These are phyloP conservation scores for Dittrichia graveolens DNA, from an alignment of 129 eudicot species.

Conservation along the genomic window DNA sequence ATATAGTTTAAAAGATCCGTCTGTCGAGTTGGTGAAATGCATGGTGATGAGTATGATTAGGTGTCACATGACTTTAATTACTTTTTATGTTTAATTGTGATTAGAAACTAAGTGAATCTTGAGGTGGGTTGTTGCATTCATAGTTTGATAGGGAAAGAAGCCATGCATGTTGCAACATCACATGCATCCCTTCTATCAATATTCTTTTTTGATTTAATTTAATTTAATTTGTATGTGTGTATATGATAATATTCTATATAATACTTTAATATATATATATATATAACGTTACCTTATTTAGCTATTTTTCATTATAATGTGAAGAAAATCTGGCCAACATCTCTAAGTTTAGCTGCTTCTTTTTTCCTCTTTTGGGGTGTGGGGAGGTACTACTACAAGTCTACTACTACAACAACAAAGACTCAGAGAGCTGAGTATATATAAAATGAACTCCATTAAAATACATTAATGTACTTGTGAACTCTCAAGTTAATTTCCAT, in stretches of 20 bases:
- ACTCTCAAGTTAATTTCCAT: no score
- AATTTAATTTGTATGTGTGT: background rate
- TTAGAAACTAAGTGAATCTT: conserved; percentile 35
- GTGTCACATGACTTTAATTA: conserved; percentile 29
- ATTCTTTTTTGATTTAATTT: background rate
- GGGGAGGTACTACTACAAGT: no score
- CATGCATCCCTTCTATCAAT: conserved; percentile 29
- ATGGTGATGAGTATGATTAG: conserved; percentile 27
- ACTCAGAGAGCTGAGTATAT: no score
- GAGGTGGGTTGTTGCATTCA: conserved; percentile 40
- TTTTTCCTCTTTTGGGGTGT: no score
- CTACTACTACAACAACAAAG: no score
- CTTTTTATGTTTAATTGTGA: conserved; percentile 14
- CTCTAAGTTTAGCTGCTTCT: background rate
- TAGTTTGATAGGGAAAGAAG: conserved; percentile 38
- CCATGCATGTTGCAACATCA: conserved; percentile 32
- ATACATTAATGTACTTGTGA: no score
- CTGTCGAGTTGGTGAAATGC: conserved; percentile 19
- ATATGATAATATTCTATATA: background rate
- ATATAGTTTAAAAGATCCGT: background rate
- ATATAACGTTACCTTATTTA: background rate
- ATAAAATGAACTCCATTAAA: no score
- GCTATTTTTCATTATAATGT: background rate
- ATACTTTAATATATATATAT: background rate
- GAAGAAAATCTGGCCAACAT: background rate